Evolutionary conservation across 2,329 filamentous ascomycete species (phyloP).

Genomic region (Hymenoscyphus fraxineus): DNA sequence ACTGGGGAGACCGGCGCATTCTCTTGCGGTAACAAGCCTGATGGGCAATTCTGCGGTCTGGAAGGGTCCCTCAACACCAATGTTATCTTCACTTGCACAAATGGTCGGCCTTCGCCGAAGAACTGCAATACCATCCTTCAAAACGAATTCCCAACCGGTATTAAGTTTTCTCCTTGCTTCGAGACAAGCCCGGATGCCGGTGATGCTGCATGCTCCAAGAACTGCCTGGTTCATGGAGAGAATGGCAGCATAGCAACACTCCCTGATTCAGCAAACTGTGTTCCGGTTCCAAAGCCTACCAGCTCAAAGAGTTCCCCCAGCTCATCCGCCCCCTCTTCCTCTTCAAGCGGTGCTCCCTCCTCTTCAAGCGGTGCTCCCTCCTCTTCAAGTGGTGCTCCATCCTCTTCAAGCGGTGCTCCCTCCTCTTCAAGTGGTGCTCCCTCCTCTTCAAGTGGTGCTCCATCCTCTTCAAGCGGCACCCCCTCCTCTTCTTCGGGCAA

Average conservation of each 20-base stretch:
- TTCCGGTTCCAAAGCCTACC: slow-evolving; percentile 14
- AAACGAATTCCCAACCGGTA: slow-evolving; percentile 41
- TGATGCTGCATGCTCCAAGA: slow-evolving; percentile 48
- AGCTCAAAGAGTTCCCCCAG: slow-evolving; percentile 14
- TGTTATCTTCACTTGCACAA: slow-evolving; percentile 47
- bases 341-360: slow-evolving; percentile 15
- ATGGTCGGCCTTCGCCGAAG: slow-evolving; percentile 38
- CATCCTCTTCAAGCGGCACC: slow-evolving; percentile 12
- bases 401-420: slow-evolving; percentile 13
- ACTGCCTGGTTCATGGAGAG: slow-evolving; percentile 45
- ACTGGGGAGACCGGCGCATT: slow-evolving; percentile 34
- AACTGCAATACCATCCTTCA: slow-evolving; percentile 45
- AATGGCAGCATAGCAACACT: slow-evolving; percentile 38
- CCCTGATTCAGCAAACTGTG: slow-evolving; percentile 25
- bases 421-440: slow-evolving; percentile 17
- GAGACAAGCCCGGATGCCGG: slow-evolving; percentile 39
- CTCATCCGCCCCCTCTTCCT: neutral
- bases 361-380: slow-evolving; percentile 15
- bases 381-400: slow-evolving; percentile 12
- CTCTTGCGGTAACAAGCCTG: slow-evolving; percentile 39
- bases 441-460: slow-evolving; percentile 12
- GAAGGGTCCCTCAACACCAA: slow-evolving; percentile 39
- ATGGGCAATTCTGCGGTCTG: slow-evolving; percentile 42
- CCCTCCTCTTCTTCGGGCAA: slow-evolving; percentile 12
- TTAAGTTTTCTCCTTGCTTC: slow-evolving; percentile 39